phyloP scores from a whole-genome alignment of 2,329 filamentous ascomycete species.

The Neobulgaria alba region DNA sequence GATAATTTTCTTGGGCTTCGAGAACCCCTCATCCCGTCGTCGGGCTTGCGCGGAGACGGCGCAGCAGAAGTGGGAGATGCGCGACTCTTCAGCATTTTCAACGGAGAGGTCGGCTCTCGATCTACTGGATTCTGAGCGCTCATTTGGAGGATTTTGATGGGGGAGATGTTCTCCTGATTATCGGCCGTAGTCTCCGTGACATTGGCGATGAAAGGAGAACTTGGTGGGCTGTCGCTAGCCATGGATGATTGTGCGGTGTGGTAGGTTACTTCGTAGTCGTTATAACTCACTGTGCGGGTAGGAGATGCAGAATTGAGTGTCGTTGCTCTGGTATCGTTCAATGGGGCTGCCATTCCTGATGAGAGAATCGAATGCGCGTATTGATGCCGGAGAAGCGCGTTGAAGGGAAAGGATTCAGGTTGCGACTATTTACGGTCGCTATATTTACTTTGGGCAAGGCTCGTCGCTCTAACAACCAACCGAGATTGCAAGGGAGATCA shows the following conservation, averaged over 20 bases:
- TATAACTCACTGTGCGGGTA: slow-evolving; percentile 8
- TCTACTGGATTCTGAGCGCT: slow-evolving; percentile 20
- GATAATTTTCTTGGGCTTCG: slow-evolving; percentile 41
- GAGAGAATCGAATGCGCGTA: slow-evolving; percentile 4
- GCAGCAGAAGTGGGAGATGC: slow-evolving; percentile 12
- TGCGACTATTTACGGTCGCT: too few species aligned
- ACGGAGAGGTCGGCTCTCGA: slow-evolving; percentile 19
- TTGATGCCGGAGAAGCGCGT: slow-evolving; percentile 2
- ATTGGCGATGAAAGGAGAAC: slow-evolving; percentile 26
- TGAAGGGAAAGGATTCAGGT: too few species aligned
- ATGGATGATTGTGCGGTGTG: slow-evolving; percentile 14
- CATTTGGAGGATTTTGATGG: slow-evolving; percentile 19
- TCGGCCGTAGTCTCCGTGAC: slow-evolving; percentile 13
- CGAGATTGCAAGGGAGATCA: too few species aligned
- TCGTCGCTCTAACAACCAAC: too few species aligned
- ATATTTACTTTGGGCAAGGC: too few species aligned
- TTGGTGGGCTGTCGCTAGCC: slow-evolving; percentile 20
- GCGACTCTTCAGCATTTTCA: slow-evolving; percentile 27
- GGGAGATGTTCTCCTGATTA: slow-evolving; percentile 25
- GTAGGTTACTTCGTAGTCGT: slow-evolving; percentile 21
- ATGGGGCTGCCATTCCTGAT: slow-evolving; percentile 18
- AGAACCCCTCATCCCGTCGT: slow-evolving; percentile 11
- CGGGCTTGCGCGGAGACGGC: slow-evolving; percentile 15
- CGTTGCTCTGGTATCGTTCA: slow-evolving; percentile 12
- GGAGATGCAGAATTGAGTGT: slow-evolving; percentile 18